Base-by-base conservation (phyloP, 106 monocot species). In the Dioscorea zingiberensis region DNA sequence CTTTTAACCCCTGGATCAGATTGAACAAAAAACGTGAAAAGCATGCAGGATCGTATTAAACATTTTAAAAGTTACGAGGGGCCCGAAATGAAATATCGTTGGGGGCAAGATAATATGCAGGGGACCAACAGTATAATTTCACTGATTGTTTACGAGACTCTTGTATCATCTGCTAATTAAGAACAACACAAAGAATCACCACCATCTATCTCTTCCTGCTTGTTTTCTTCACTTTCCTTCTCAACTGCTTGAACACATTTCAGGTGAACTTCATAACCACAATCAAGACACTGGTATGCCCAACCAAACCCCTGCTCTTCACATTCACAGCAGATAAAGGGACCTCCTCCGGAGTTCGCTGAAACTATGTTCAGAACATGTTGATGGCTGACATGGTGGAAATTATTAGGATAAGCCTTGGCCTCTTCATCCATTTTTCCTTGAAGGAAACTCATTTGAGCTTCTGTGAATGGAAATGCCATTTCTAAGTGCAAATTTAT, bases 201-300 rank as follows among this genome's bases (percentile, higher is more conserved):
- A 55, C 32, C 54, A 75, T 44, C n/a, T n/a, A n/a, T 19, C 10
- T 49, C 67, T 16, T 25, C 51, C 21, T 70, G 47, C 13, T 62
- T 72, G 19, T 60, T 67, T 38, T 16, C 63, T 18, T 70, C 25
- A 19, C 19, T 46, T 1, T 65, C 70, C 59, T 30, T 62, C 47
- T 78, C 63, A 2, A 38, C 44, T 55, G 66, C 54, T 12, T 38
- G 48, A 3, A 63, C 54, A 53, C 84, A 85, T 62, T 71, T 80
- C 14, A 67, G 77, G 63, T 85, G 84, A 47, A 85, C 68, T 73
- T 85, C 84, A 48, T 80, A 85, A 1, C 84, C 84, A 38, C 84
- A 85, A 18, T 60, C 72, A 6, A 80, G 76, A 59, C 84, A 85
- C 46, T 77, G 84, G 46, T 85, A 85, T 25, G 80, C 84, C 84